phyloP scores from a whole-genome alignment of 2,329 filamentous ascomycete genomes.

The Sarocladium brachiariae region DNA sequence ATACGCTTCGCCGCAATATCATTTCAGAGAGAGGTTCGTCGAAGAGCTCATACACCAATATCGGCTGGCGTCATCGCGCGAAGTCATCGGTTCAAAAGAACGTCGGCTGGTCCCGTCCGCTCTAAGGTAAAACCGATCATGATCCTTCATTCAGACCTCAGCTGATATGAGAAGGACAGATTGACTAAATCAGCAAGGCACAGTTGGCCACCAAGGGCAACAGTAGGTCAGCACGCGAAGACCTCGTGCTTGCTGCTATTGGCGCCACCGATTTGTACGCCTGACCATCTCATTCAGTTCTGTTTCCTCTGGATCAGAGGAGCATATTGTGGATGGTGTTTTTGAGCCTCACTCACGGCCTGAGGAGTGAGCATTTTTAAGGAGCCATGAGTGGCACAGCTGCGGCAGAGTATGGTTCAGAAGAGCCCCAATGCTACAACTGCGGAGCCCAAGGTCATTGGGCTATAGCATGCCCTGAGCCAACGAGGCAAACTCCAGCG shows the following conservation, averaged over 20 bases:
- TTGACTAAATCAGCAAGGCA: no score
- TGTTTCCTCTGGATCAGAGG: no score
- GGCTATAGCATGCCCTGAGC: constrained; percentile 45
- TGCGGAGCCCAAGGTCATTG: constrained; percentile 46
- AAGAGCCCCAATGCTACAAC: constrained; percentile 44
- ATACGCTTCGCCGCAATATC: background rate
- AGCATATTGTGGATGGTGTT: background rate
- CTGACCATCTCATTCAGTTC: no score
- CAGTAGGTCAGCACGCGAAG: constrained; percentile 2
- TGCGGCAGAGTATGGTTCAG: constrained; percentile 16
- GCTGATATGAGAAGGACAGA: background rate
- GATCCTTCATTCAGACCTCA: background rate
- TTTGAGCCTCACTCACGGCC: background rate
- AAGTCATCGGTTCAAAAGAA: background rate
- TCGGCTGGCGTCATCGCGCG: background rate
- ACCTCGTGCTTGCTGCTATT: no score
- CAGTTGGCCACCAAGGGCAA: no score
- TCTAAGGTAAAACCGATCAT: background rate
- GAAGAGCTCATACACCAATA: background rate
- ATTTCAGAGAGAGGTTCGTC: background rate
- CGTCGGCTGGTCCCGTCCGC: background rate
- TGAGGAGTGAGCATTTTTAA: background rate
- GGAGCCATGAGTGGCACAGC: background rate
- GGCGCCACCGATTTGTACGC: no score
- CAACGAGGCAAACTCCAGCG: constrained; percentile 40